Evolutionary conservation across 306 rosid species (phyloP).

Genomic region (Quercus aquifolioides): DNA sequence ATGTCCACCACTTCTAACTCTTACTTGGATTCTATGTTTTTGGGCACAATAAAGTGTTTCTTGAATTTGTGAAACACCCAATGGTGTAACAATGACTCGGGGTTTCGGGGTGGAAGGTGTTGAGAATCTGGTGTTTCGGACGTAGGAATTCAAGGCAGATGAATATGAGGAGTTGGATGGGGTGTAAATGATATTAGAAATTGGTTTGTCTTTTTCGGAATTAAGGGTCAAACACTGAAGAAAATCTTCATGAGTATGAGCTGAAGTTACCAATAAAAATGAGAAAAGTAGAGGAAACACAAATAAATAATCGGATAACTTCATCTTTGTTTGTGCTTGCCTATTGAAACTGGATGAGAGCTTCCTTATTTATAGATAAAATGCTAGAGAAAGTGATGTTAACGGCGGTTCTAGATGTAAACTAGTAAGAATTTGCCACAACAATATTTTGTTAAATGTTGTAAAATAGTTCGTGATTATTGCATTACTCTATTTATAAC

Average conservation of each 20-base stretch:
- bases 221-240: constrained; percentile 11
- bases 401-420: too few species aligned
- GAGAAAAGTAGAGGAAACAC: not conserved
- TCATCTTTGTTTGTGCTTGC: constrained; percentile 8
- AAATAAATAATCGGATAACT: not conserved
- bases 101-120: constrained; percentile 2
- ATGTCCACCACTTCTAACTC: constrained; percentile 24
- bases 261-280: constrained; percentile 6
- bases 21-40: not conserved
- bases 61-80: not conserved
- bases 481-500: not conserved
- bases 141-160: not conserved
- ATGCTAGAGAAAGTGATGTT: too few species aligned
- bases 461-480: too few species aligned
- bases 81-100: constrained; percentile 12
- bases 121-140: not conserved
- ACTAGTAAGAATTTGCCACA: too few species aligned
- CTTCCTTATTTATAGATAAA: not conserved
- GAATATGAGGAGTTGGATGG: constrained; percentile 2
- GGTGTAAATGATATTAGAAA: constrained; percentile 10
- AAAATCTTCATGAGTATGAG: constrained; percentile 11
- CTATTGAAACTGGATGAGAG: not conserved
- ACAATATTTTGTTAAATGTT: too few species aligned
- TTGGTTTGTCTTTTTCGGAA: not conserved
- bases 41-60: constrained; percentile 7